These are phyloP conservation scores for Allantophomopsis lycopodina DNA, from an alignment of 2,329 filamentous ascomycete species.

Conservation along the genomic window DNA sequence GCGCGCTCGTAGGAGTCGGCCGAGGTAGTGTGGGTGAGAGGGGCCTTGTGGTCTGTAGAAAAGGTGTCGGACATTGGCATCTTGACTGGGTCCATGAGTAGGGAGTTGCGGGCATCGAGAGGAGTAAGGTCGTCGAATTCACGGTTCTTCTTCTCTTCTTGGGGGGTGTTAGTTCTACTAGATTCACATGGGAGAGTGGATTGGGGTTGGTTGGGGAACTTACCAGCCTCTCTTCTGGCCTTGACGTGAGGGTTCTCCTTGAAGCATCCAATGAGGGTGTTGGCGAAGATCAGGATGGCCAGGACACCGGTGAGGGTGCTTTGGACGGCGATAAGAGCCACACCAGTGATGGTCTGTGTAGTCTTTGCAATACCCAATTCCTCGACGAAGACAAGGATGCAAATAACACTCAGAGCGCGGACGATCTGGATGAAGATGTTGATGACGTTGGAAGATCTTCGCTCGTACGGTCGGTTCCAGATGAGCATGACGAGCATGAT, in stretches of 20 bases:
- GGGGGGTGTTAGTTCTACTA: not conserved
- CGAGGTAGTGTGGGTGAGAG: constrained; percentile 1
- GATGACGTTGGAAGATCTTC: constrained; percentile 80
- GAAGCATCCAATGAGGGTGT: constrained; percentile 71
- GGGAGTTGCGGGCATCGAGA: constrained; percentile 73
- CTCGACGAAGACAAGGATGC: constrained; percentile 87
- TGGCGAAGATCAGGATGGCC: constrained; percentile 78
- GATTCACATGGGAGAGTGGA: constrained; percentile 3
- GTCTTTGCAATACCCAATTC: constrained; percentile 82
- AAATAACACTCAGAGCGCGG: constrained; percentile 75
- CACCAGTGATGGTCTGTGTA: constrained; percentile 84
- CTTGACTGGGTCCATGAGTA: constrained; percentile 34
- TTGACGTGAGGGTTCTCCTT: constrained; percentile 83
- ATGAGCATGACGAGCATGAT: constrained; percentile 65
- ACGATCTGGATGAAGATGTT: constrained; percentile 87
- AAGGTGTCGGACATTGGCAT: constrained; percentile 7
- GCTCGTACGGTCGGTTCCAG: constrained; percentile 77
- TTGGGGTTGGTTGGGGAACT: constrained; percentile 22
- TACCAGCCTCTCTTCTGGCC: constrained; percentile 81
- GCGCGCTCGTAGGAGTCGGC: too few relatives aligned
- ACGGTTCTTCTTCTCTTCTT: constrained; percentile 57
- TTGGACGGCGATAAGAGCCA: constrained; percentile 90
- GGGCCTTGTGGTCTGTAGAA: constrained; percentile 9
- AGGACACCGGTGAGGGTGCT: constrained; percentile 69
- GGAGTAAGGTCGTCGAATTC: constrained; percentile 76